Evolutionary conservation across 148 eudicot genomes (phyloP).

Genomic region (Oxyria digyna): DNA sequence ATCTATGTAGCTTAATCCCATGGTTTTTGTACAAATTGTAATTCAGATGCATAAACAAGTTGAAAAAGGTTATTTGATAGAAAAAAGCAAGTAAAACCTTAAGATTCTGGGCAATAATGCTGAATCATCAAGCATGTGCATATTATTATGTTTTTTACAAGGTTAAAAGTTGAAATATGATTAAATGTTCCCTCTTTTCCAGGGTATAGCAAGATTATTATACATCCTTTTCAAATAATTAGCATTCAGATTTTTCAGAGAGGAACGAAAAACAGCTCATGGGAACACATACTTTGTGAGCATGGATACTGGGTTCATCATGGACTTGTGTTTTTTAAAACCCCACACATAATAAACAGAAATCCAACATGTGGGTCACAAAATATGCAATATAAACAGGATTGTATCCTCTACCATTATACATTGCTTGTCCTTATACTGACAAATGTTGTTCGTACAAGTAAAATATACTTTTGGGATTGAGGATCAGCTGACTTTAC

Average conservation of each 20-base stretch:
- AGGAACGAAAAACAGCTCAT: constrained; percentile 23
- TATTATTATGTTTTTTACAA: constrained; percentile 14
- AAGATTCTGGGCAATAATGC: constrained; percentile 16
- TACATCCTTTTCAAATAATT: not conserved
- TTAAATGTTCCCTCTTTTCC: constrained; percentile 8
- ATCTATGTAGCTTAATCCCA: no score
- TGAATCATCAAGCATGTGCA: constrained; percentile 27
- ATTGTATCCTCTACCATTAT: constrained; percentile 18
- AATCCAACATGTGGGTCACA: constrained; percentile 24
- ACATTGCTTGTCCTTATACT: constrained; percentile 20
- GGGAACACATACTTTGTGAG: constrained; percentile 28
- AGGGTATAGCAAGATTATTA: constrained; percentile 8
- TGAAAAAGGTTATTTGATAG: no score
- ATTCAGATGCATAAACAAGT: no score
- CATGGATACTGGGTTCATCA: constrained; percentile 20
- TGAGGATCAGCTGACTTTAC: constrained; percentile 13
- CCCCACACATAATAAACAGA: constrained; percentile 25
- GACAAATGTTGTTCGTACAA: constrained; percentile 4
- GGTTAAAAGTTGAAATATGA: constrained; percentile 7
- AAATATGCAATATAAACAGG: constrained; percentile 14
- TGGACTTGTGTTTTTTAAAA: constrained; percentile 15
- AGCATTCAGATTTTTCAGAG: constrained; percentile 11
- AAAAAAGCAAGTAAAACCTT: not conserved
- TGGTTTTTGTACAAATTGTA: no score
- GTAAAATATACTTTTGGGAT: constrained; percentile 4